Evolutionary conservation across 192 early-diverging fungal species (phyloP).

Genomic region (Lunasporangiospora selenospora): DNA sequence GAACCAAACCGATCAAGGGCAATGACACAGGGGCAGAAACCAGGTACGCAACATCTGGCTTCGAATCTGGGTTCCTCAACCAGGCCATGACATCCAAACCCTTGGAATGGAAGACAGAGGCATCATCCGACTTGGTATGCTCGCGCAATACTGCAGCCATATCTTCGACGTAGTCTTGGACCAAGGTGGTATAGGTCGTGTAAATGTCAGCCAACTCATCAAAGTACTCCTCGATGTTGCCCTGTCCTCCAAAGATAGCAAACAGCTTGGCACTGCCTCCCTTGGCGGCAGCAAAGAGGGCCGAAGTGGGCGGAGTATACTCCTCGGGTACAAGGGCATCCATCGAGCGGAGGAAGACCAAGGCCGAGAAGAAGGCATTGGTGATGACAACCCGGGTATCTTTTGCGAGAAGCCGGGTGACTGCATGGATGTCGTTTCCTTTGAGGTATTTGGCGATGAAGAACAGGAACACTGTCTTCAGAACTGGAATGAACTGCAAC

Average conservation of each 20-base stretch:
- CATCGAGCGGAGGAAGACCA: constrained; percentile 65
- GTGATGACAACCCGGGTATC: constrained; percentile 68
- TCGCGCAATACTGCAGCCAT: constrained; percentile 74
- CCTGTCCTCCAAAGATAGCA: constrained; percentile 96
- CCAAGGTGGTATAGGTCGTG: constrained; percentile 79
- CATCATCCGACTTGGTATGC: constrained; percentile 65
- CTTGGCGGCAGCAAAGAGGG: constrained; percentile 73
- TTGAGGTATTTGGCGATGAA: constrained; percentile 76
- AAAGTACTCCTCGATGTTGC: constrained; percentile 95
- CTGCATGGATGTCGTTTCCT: constrained; percentile 86
- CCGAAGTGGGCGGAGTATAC: constrained; percentile 56
- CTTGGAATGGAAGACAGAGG: constrained; percentile 74
- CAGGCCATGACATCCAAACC: constrained; percentile 87
- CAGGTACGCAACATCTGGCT: constrained; percentile 81
- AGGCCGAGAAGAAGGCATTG: constrained; percentile 80
- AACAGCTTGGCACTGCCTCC: constrained; percentile 68
- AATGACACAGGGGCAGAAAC: constrained; percentile 82
- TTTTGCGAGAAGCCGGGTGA: constrained; percentile 61
- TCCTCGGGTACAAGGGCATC: constrained; percentile 46
- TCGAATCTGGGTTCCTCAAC: constrained; percentile 78
- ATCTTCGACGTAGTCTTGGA: constrained; percentile 76
- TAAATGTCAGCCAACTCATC: constrained; percentile 85
- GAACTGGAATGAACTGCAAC: constrained; percentile 72
- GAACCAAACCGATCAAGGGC: constrained; percentile 91
- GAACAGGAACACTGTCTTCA: constrained; percentile 74